Evolutionary conservation across 805 yeast species (phyloP).

Genomic region (Ogataea methylovora): DNA sequence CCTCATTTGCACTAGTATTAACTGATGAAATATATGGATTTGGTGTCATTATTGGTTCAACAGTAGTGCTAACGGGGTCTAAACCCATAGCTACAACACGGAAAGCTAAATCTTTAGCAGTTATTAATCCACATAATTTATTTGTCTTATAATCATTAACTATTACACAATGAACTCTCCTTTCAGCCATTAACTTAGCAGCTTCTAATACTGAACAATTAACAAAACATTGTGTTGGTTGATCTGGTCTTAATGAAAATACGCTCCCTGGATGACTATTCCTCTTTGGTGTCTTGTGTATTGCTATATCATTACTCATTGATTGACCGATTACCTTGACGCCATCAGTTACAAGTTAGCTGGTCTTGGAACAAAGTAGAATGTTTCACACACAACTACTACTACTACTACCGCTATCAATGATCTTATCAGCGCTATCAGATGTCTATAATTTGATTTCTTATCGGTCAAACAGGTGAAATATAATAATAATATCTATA

Average conservation of each 20-base stretch:
- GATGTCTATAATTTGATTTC: too few species aligned
- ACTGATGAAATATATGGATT: constrained; percentile 28
- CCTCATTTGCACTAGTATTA: constrained; percentile 33
- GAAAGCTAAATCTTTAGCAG: constrained; percentile 40
- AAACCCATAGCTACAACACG: constrained; percentile 28
- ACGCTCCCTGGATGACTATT: constrained; percentile 1
- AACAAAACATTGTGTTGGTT: constrained; percentile 28
- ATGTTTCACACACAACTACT: too few species aligned
- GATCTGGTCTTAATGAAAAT: constrained; percentile 20
- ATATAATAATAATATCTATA: too few species aligned
- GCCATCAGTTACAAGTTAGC: too few species aligned
- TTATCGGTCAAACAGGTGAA: too few species aligned
- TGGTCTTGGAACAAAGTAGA: too few species aligned
- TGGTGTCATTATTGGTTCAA: constrained; percentile 31
- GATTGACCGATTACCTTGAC: too few species aligned
- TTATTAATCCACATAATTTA: constrained; percentile 31
- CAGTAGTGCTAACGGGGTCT: constrained; percentile 19
- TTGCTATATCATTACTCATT: too few species aligned
- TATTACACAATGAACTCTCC: constrained; percentile 33
- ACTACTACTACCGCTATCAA: too few species aligned
- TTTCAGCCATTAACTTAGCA: constrained; percentile 29
- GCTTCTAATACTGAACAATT: constrained; percentile 25
- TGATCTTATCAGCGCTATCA: too few species aligned
- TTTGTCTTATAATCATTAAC: constrained; percentile 22
- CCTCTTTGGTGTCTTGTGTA: too few species aligned